These are phyloP conservation scores for Eucalyptus decipiens DNA, from an alignment of 345 rosid genomes.

Conservation along the genomic window DNA sequence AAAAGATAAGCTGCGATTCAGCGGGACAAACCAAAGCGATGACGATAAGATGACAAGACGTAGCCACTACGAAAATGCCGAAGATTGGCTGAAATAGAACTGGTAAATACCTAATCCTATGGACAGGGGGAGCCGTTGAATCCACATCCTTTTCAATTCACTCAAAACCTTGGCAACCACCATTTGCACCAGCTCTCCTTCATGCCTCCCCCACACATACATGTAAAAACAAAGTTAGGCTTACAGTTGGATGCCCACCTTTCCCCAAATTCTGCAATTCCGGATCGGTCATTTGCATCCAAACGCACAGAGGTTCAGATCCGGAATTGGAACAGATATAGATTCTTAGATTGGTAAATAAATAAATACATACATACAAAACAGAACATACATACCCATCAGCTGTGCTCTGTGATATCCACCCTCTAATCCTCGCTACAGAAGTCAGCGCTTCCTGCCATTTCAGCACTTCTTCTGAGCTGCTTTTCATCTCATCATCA, in stretches of 20 bases:
- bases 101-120: not conserved
- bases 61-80: not conserved
- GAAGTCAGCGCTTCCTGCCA: not conserved
- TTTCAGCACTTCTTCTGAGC: not conserved
- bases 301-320: not conserved
- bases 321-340: not conserved
- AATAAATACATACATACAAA: not conserved
- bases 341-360: not conserved
- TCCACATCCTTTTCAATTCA: not conserved
- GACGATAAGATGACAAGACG: not conserved
- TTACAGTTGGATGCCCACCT: not conserved
- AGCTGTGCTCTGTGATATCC: not conserved
- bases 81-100: not conserved
- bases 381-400: not conserved
- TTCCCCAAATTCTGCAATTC: not conserved
- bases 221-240: not conserved
- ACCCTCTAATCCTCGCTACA: not conserved
- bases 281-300: not conserved
- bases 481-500: not conserved
- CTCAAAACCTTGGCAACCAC: not conserved
- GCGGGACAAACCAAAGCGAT: not conserved
- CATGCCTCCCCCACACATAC: not conserved
- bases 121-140: not conserved
- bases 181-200: not conserved
- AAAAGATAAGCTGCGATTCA: not conserved